phyloP scores from a whole-genome alignment of 352 stramenopile species.

The Phytopythium delawarense region DNA sequence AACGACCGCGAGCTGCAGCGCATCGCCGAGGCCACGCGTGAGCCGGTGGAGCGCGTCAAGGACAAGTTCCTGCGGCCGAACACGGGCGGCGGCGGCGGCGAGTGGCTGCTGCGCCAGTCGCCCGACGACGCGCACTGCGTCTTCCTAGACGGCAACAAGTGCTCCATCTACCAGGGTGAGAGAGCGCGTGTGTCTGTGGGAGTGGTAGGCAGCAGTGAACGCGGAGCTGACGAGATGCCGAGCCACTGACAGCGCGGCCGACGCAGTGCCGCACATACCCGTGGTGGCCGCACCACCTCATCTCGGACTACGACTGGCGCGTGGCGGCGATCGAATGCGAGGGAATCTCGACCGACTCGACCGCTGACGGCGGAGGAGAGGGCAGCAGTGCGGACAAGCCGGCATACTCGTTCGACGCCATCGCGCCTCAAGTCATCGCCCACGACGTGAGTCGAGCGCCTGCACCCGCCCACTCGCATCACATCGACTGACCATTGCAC shows the following conservation, averaged over 20 bases:
- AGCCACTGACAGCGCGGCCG: slow-evolving; percentile 39
- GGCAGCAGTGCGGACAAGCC: neutral
- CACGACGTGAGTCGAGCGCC: slow-evolving; percentile 45
- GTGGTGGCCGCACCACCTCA: slow-evolving; percentile 76
- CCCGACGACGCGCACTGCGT: slow-evolving; percentile 53
- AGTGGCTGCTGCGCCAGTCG: slow-evolving; percentile 45
- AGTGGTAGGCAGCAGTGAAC: neutral
- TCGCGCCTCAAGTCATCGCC: slow-evolving; percentile 56
- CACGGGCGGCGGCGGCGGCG: slow-evolving; percentile 13
- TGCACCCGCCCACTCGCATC: neutral
- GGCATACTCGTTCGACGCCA: slow-evolving; percentile 36
- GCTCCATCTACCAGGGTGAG: slow-evolving; percentile 59
- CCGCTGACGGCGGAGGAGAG: neutral
- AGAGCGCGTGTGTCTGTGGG: neutral
- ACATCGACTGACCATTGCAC: neutral
- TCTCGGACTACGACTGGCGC: slow-evolving; percentile 79
- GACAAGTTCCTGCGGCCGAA: slow-evolving; percentile 23
- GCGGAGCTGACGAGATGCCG: neutral
- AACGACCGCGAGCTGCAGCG: slow-evolving; percentile 54
- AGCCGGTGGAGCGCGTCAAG: slow-evolving; percentile 31
- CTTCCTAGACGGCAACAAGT: slow-evolving; percentile 64
- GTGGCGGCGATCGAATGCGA: slow-evolving; percentile 58
- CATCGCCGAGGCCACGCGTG: slow-evolving; percentile 28
- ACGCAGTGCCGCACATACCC: slow-evolving; percentile 81
- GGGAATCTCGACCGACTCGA: slow-evolving; percentile 33